Percentiles rank a stretch among this genome's conserved stretches.
Evolutionary conservation across 2,329 filamentous ascomycete species (phyloP).

Genomic region (Eutypella sp.): DNA sequence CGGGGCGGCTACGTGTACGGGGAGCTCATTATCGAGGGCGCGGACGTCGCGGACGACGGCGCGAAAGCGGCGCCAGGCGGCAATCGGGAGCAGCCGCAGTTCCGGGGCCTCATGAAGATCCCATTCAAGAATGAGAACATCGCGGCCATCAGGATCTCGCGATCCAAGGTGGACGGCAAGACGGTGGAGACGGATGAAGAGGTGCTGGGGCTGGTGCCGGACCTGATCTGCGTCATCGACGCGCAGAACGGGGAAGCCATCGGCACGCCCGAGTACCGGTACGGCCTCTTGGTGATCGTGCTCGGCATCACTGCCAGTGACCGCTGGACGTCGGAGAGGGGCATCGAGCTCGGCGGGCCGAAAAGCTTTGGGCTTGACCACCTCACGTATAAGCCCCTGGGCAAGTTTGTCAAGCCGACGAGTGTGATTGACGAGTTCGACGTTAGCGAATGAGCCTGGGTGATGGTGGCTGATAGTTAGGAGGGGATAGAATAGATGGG

Average conservation of each 20-base stretch:
- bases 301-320: constrained; percentile 41
- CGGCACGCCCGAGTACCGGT: constrained; percentile 52
- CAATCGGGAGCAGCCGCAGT: constrained; percentile 12
- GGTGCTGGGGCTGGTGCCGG: constrained; percentile 50
- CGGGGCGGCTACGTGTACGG: constrained; percentile 56
- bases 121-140: constrained; percentile 75
- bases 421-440: constrained; percentile 50
- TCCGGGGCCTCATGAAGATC: constrained; percentile 52
- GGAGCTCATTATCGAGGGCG: constrained; percentile 50
- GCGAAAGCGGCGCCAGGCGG: constrained; percentile 2
- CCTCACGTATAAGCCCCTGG: constrained; percentile 42
- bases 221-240: constrained; percentile 52
- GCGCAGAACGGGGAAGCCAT: constrained; percentile 52
- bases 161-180: constrained; percentile 22
- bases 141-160: constrained; percentile 39
- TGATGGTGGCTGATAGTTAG: too few relatives aligned
- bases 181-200: constrained; percentile 30
- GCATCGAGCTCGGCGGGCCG: constrained; percentile 45
- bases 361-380: constrained; percentile 43
- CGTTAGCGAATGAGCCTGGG: constrained; percentile 9
- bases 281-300: constrained; percentile 46
- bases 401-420: constrained; percentile 41
- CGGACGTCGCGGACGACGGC: constrained; percentile 32
- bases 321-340: constrained; percentile 41
- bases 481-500: too few relatives aligned